Evolutionary conservation across 2,329 filamentous ascomycete species (phyloP).

Genomic region (Teratosphaeria destructans): DNA sequence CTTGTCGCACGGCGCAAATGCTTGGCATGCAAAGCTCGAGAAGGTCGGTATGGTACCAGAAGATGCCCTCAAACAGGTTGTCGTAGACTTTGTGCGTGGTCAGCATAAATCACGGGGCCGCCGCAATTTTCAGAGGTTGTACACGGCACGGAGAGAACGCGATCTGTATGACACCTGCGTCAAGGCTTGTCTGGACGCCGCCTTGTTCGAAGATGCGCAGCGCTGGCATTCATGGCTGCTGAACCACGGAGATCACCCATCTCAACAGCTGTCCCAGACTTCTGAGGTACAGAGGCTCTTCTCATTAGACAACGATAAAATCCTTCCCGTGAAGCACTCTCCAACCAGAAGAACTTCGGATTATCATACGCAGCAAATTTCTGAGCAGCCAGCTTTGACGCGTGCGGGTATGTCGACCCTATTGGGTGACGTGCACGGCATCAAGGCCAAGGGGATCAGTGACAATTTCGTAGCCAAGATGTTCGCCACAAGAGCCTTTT

Average conservation of each 20-base stretch:
- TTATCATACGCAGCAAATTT: too few species aligned
- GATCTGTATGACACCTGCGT: conserved; percentile 35
- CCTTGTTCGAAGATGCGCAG: conserved; percentile 15
- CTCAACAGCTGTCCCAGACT: conserved; percentile 20
- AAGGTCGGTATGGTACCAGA: conserved; percentile 26
- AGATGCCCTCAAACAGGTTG: conserved; percentile 13
- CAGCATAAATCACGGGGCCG: conserved; percentile 4
- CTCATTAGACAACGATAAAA: conserved; percentile 11
- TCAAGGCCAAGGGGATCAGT: conserved; percentile 40
- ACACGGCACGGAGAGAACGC: conserved; percentile 25
- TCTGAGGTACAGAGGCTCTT: conserved; percentile 21
- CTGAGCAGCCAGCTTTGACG: conserved; percentile 5
- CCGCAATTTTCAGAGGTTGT: conserved; percentile 26
- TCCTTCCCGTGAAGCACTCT: conserved; percentile 13
- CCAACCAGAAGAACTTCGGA: not conserved
- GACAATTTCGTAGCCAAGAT: conserved; percentile 67
- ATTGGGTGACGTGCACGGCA: conserved; percentile 32
- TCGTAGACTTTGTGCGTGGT: conserved; percentile 11
- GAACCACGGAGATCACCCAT: conserved; percentile 28
- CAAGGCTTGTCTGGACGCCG: conserved; percentile 20
- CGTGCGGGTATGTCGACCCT: conserved; percentile 18
- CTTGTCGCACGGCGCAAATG: conserved; percentile 12
- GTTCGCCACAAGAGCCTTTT: conserved; percentile 68
- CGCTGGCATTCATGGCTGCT: conserved; percentile 30
- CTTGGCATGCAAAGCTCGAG: conserved; percentile 26